These are phyloP conservation scores for Arctostaphylos glauca DNA, from an alignment of 148 eudicot species.

Conservation along the genomic window DNA sequence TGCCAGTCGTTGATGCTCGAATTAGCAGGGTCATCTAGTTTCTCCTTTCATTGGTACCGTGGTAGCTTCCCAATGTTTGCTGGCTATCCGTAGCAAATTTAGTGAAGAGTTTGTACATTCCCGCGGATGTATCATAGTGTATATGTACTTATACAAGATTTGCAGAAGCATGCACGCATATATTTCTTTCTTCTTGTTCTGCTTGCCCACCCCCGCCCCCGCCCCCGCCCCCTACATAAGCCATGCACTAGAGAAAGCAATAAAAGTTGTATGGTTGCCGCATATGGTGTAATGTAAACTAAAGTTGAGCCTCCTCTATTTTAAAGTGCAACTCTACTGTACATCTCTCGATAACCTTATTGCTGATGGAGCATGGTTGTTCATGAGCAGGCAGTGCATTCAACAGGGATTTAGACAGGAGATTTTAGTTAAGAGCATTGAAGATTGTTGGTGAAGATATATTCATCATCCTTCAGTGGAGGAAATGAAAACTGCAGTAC, in stretches of 20 bases:
- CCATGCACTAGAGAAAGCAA: neutral
- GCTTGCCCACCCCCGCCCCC: too few species aligned
- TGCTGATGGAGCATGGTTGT: neutral
- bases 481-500: too few species aligned
- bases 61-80: neutral
- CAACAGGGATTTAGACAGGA: neutral
- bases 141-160: slow-evolving; percentile 4
- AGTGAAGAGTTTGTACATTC: slow-evolving; percentile 3
- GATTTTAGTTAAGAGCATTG: neutral
- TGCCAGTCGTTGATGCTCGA: slow-evolving; percentile 73
- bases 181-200: neutral
- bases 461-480: neutral
- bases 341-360: neutral
- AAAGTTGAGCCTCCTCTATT: neutral
- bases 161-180: slow-evolving; percentile 8
- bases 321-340: neutral
- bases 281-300: neutral
- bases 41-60: neutral
- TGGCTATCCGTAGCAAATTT: neutral
- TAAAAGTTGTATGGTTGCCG: neutral
- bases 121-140: neutral
- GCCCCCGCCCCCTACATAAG: too few species aligned
- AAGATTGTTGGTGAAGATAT: neutral
- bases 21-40: slow-evolving; percentile 62
- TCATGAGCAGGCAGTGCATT: neutral